These are phyloP conservation scores for Sporopachydermia quercuum DNA, from an alignment of 805 yeast genomes.

Conservation along the genomic window DNA sequence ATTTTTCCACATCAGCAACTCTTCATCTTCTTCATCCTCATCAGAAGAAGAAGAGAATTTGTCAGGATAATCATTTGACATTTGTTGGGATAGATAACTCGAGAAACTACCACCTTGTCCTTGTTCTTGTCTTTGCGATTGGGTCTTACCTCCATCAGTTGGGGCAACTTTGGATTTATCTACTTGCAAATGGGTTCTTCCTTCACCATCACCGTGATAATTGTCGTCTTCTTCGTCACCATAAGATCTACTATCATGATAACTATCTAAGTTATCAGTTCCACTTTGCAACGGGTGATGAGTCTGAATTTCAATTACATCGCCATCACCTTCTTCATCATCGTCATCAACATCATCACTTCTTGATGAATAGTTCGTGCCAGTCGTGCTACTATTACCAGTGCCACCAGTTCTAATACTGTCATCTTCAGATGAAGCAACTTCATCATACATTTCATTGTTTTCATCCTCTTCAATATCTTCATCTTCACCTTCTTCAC, in stretches of 20 bases:
- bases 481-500: conserved; percentile 26
- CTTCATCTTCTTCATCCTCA: conserved; percentile 35
- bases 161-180: conserved; percentile 12
- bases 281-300: background rate
- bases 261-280: conserved; percentile 1
- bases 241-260: conserved; percentile 6
- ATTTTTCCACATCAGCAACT: conserved; percentile 17
- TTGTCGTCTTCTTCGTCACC: conserved; percentile 12
- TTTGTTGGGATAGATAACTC: conserved; percentile 31
- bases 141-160: conserved; percentile 3
- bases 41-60: conserved; percentile 40
- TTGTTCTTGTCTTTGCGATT: conserved; percentile 10
- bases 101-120: conserved; percentile 8
- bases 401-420: conserved; percentile 12
- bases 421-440: conserved; percentile 6
- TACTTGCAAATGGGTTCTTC: conserved; percentile 16
- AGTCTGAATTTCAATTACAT: background rate
- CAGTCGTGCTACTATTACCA: conserved; percentile 12
- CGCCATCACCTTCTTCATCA: conserved; percentile 13
- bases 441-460: conserved; percentile 19
- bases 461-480: conserved; percentile 22
- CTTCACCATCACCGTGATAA: conserved; percentile 15
- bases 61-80: conserved; percentile 37
- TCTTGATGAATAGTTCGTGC: conserved; percentile 7
- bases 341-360: conserved; percentile 12